These are phyloP conservation scores for Sphaceloma murrayae DNA, from an alignment of 2,329 filamentous ascomycete species.

Conservation along the genomic window DNA sequence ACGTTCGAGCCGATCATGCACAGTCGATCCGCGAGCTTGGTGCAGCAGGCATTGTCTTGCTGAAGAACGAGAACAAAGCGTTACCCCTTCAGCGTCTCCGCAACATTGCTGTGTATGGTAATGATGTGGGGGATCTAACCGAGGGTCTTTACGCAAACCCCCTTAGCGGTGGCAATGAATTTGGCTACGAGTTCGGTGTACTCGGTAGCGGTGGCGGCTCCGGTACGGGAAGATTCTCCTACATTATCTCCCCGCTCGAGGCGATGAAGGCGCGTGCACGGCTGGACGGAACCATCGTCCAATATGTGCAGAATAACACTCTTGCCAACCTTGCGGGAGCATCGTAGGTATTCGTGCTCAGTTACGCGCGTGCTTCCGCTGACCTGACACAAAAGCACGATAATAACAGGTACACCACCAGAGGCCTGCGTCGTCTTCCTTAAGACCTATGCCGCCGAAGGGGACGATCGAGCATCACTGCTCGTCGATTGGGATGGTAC, in stretches of 20 bases:
- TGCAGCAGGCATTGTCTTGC: slow-evolving; percentile 33
- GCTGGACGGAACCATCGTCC: slow-evolving; percentile 34
- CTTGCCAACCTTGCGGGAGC: slow-evolving; percentile 22
- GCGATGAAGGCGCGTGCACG: slow-evolving; percentile 30
- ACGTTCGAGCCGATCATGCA: slow-evolving; percentile 31
- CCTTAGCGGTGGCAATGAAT: slow-evolving; percentile 21
- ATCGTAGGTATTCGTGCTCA: slow-evolving; percentile 17
- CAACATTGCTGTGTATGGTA: slow-evolving; percentile 42
- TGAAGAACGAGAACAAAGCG: slow-evolving; percentile 43
- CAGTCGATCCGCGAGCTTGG: slow-evolving; percentile 33
- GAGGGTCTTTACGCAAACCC: slow-evolving; percentile 36
- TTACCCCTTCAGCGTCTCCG: slow-evolving; percentile 46
- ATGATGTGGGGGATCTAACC: slow-evolving; percentile 39
- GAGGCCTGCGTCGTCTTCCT: slow-evolving; percentile 50
- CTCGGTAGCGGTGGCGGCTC: slow-evolving; percentile 34
- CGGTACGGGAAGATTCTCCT: slow-evolving; percentile 33
- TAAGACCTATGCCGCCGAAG: slow-evolving; percentile 45
- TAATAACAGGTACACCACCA: slow-evolving; percentile 21
- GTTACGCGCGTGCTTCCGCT: background rate
- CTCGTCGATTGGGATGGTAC: slow-evolving; percentile 36
- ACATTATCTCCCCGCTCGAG: slow-evolving; percentile 34
- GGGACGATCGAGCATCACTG: slow-evolving; percentile 34
- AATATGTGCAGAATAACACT: slow-evolving; percentile 35
- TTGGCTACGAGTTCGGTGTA: slow-evolving; percentile 35
- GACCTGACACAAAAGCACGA: background rate